Conservation (phyloP, 1,284 basidiomycete genomes). For the Fomitopsis betulina region DNA sequence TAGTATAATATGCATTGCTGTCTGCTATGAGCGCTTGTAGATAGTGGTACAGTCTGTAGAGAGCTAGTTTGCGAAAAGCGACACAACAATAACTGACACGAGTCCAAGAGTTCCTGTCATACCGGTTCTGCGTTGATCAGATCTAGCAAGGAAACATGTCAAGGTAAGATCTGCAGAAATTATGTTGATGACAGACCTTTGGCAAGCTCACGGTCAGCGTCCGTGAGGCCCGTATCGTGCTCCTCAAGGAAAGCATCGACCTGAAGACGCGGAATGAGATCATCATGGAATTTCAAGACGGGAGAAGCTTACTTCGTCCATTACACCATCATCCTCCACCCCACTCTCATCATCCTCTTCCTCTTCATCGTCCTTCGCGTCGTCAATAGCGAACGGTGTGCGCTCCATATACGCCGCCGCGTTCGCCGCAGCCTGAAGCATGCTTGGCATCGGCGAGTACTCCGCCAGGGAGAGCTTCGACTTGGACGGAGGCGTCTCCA, state of each 20-base stretch:
- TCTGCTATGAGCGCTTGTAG: slow-evolving; percentile 7
- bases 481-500: slow-evolving; percentile 13
- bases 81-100: background rate
- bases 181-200: slow-evolving; percentile 44
- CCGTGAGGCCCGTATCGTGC: slow-evolving; percentile 82
- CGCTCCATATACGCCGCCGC: slow-evolving; percentile 80
- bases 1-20: slow-evolving; percentile 13
- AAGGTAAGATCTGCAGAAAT: background rate
- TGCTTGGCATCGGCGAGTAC: slow-evolving; percentile 56
- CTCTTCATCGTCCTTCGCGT: slow-evolving; percentile 80
- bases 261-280: slow-evolving; percentile 25
- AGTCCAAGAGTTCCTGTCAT: slow-evolving; percentile 25
- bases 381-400: slow-evolving; percentile 91
- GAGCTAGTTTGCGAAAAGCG: slow-evolving; percentile 1
- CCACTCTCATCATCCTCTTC: slow-evolving; percentile 54
- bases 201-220: slow-evolving; percentile 80
- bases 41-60: slow-evolving; percentile 8
- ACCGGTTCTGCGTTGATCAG: slow-evolving; percentile 62
- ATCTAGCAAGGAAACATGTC: slow-evolving; percentile 34
- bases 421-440: slow-evolving; percentile 65
- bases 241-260: slow-evolving; percentile 92
- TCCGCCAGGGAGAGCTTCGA: slow-evolving; percentile 11
- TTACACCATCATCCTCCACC: slow-evolving; percentile 65
- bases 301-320: slow-evolving; percentile 69
- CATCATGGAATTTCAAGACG: background rate